Evolutionary conservation across 352 stramenopile species (phyloP).

Genomic region (Phytophthora macrochlamydospora): DNA sequence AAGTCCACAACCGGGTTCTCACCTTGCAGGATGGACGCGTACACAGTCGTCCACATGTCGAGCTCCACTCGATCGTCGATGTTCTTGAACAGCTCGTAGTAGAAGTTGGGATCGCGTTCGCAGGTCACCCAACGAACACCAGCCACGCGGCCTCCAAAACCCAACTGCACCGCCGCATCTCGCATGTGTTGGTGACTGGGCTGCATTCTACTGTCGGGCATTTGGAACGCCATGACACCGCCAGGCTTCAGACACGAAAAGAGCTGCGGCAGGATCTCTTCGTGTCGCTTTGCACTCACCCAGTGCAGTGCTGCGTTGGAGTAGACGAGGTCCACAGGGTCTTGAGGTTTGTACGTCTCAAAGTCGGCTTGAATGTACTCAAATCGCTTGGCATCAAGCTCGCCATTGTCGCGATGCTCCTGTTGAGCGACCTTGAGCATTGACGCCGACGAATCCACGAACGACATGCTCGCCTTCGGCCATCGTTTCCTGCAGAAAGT

Average conservation of each 20-base stretch:
- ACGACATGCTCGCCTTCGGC: slow-evolving; percentile 51
- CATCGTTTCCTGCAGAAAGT: slow-evolving; percentile 44
- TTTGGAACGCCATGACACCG: slow-evolving; percentile 75
- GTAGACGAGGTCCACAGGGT: slow-evolving; percentile 70
- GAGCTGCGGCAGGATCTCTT: slow-evolving; percentile 50
- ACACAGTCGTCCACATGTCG: slow-evolving; percentile 73
- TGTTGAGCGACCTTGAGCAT: slow-evolving; percentile 58
- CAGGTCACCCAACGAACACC: slow-evolving; percentile 76
- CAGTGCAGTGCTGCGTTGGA: slow-evolving; percentile 78
- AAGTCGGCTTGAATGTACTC: neutral
- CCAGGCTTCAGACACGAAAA: slow-evolving; percentile 67
- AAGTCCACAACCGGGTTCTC: slow-evolving; percentile 78
- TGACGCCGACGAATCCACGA: slow-evolving; percentile 63
- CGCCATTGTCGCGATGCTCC: slow-evolving; percentile 43
- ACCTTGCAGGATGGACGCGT: slow-evolving; percentile 62
- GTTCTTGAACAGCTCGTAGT: slow-evolving; percentile 69
- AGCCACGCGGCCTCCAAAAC: slow-evolving; percentile 38
- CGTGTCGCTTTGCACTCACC: slow-evolving; percentile 57
- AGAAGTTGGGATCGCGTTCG: slow-evolving; percentile 62
- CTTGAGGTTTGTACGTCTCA: slow-evolving; percentile 35
- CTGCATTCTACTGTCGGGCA: slow-evolving; percentile 64
- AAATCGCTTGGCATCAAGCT: neutral
- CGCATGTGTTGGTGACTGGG: slow-evolving; percentile 68
- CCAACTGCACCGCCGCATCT: slow-evolving; percentile 50
- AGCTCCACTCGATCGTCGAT: slow-evolving; percentile 27